Conservation (phyloP, 768 basidiomycete genomes). For the Leccinum disarticulatum region DNA sequence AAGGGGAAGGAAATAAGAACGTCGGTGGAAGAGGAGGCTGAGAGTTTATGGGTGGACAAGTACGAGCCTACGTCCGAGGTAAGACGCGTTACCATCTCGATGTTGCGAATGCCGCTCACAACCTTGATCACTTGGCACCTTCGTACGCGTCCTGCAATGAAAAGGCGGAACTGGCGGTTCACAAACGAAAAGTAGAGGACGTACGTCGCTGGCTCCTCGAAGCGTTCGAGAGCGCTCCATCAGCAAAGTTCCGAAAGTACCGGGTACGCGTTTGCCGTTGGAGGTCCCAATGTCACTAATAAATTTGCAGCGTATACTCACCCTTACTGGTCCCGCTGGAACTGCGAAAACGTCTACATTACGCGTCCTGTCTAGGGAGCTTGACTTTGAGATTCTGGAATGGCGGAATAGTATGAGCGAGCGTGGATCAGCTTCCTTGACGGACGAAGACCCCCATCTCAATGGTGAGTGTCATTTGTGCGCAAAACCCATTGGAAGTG, state of each 20-base stretch:
- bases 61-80: conserved; percentile 64
- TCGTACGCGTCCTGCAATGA: background rate
- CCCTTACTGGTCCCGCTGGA: conserved; percentile 86
- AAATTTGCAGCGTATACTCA: conserved; percentile 69
- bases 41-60: conserved; percentile 59
- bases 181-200: conserved; percentile 76
- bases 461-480: conserved; percentile 10
- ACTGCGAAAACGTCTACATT: conserved; percentile 88
- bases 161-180: conserved; percentile 77
- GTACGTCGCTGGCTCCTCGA: conserved; percentile 74
- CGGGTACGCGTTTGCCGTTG: conserved; percentile 48
- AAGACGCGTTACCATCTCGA: conserved; percentile 10
- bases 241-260: conserved; percentile 66
- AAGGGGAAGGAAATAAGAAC: conserved; percentile 20
- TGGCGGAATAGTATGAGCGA: conserved; percentile 77
- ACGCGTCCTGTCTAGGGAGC: conserved; percentile 67
- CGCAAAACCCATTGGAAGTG: background rate
- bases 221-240: conserved; percentile 66
- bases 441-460: conserved; percentile 16
- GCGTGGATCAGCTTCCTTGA: conserved; percentile 23
- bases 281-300: background rate
- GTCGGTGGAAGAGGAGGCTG: conserved; percentile 27
- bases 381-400: conserved; percentile 80
- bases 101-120: background rate
- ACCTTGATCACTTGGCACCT: background rate